phyloP scores from a whole-genome alignment of 345 rosid species.

The Balakata baccata region DNA sequence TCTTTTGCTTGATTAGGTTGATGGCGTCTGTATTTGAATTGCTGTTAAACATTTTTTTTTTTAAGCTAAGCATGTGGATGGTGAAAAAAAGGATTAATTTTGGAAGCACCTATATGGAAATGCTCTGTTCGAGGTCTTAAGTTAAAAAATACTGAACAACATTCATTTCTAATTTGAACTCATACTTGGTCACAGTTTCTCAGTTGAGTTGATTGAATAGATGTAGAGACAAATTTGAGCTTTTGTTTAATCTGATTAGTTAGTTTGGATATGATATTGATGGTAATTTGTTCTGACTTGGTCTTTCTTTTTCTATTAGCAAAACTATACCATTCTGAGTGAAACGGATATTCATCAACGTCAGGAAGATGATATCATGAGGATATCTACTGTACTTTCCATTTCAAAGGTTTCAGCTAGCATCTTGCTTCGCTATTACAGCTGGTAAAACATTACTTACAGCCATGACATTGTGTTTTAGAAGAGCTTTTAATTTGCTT shows the following conservation, averaged over 20 bases:
- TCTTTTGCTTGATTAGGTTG: not conserved
- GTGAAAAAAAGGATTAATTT: not conserved
- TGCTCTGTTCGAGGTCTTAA: not conserved
- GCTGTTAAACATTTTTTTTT: not conserved
- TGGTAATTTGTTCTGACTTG: not conserved
- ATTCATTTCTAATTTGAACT: not conserved
- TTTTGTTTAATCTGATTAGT: not conserved
- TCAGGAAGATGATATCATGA: conserved; percentile 31
- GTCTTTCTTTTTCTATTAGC: conserved; percentile 13
- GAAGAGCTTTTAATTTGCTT: not conserved
- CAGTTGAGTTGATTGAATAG: not conserved
- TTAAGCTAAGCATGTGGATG: not conserved
- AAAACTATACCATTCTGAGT: conserved; percentile 28
- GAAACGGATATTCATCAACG: conserved; percentile 28
- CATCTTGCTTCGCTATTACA: conserved; percentile 30
- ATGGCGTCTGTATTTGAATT: not conserved
- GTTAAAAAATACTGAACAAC: not conserved
- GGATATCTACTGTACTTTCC: conserved; percentile 33
- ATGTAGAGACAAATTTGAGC: not conserved
- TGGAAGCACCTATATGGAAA: not conserved
- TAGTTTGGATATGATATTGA: not conserved
- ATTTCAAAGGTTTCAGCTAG: conserved; percentile 27
- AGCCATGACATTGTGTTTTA: not conserved
- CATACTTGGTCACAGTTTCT: not conserved
- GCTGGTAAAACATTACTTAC: conserved; percentile 23